Evolutionary conservation across 495 filamentous ascomycete species (phyloP).

Genomic region (Hypoxylon perforatum): DNA sequence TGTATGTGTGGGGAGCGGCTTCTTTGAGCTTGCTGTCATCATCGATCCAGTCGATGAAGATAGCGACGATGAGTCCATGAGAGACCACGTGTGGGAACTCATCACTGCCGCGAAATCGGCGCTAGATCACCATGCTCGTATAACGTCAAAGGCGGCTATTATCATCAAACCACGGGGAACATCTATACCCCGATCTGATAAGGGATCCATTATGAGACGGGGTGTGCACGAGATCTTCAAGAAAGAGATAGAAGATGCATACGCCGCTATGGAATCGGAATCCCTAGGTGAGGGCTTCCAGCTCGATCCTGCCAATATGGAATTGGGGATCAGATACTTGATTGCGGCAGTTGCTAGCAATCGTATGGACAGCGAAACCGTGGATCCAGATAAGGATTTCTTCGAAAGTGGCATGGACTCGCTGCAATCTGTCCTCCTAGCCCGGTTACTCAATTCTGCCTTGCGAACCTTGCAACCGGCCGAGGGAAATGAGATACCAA

Average conservation of each 20-base stretch:
- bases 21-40: constrained; percentile 50
- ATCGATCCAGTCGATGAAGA: constrained; percentile 39
- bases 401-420: constrained; percentile 55
- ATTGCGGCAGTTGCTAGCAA: constrained; percentile 2
- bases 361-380: constrained; percentile 2
- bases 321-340: constrained; percentile 9
- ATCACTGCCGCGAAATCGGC: constrained; percentile 32
- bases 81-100: constrained; percentile 43
- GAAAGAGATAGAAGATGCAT: constrained; percentile 43
- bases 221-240: constrained; percentile 47
- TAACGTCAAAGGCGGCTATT: constrained; percentile 43
- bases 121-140: constrained; percentile 47
- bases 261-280: constrained; percentile 37
- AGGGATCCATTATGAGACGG: constrained; percentile 49
- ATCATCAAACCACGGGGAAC: constrained; percentile 37
- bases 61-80: constrained; percentile 23
- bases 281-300: constrained; percentile 1
- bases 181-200: constrained; percentile 49
- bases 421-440: constrained; percentile 48
- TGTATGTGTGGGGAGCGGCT: constrained; percentile 48
- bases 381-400: constrained; percentile 43
- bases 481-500: neutral
- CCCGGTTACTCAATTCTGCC: constrained; percentile 35
- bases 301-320: constrained; percentile 21
- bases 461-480: neutral